Conservation (phyloP, 352 stramenopile genomes). For the Globisporangium orthogonon region DNA sequence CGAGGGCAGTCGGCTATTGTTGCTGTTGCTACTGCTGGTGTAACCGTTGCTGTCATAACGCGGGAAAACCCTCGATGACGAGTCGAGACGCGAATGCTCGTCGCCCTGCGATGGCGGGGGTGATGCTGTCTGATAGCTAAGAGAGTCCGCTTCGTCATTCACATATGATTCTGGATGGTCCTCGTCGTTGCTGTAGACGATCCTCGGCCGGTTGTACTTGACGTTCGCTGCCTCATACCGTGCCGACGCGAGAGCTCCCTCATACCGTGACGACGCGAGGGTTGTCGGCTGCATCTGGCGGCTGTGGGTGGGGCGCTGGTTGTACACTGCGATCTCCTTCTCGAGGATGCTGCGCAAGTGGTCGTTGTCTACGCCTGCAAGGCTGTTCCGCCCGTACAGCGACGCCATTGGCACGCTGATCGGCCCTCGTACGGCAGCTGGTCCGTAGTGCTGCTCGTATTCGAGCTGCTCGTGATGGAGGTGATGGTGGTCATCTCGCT, state of each 20-base stretch:
- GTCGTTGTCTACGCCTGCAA: constrained; percentile 6
- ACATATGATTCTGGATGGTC: not conserved
- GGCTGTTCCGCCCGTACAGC: not conserved
- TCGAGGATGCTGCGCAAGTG: constrained; percentile 14
- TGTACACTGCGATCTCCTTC: constrained; percentile 14
- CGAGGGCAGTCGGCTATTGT: not conserved
- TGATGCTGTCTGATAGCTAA: not conserved
- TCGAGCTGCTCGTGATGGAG: not conserved
- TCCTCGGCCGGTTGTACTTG: not conserved
- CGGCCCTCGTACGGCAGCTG: not conserved
- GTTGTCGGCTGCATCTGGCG: not conserved
- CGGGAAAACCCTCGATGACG: not conserved
- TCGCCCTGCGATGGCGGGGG: not conserved
- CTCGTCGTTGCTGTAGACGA: not conserved
- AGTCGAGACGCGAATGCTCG: not conserved
- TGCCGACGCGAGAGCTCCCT: not conserved
- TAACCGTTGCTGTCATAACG: not conserved
- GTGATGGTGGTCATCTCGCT: not conserved
- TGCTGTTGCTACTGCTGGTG: not conserved
- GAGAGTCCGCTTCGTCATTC: not conserved
- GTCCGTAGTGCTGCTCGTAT: not conserved
- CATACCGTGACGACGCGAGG: not conserved
- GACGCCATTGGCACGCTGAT: not conserved
- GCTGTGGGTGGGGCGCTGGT: constrained; percentile 5
- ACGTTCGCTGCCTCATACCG: not conserved